Evolutionary conservation across 139 green algal genomes (phyloP), one percentile per base, ranked within the genome.

Genomic region (Chlamydomonas sp.): DNA sequence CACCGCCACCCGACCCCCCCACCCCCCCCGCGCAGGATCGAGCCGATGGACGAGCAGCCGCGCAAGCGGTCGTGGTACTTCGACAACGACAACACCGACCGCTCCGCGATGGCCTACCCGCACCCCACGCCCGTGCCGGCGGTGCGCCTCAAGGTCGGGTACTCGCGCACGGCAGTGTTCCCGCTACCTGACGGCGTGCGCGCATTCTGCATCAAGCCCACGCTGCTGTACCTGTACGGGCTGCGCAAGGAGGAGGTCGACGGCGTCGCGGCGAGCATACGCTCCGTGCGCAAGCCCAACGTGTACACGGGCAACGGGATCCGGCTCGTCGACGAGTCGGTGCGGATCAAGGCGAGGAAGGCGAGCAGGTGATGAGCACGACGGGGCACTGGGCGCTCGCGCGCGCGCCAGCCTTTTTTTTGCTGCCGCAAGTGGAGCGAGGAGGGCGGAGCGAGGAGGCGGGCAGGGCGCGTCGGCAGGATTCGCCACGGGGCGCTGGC

Each of bases 281-380:
- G 50, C 50, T 61, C 50, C 22, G 50, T 87, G 20, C 73, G 81
- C n/a, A 79, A 79, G 68, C 81, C 81, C 22, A 87, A 84, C 62
- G 71, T 73, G 10, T 87, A 83, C 75, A 87, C 81, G 13, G 81
- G 81, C 54, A 87, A 87, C 58, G 81, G 81, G 26, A 71, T 87
- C 35, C 71, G 76, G 59, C 71, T 83, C 58, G 39, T 83, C 31
- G 78, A 74, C 2, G 81, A 87, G 67, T 58, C 59, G 6, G 24
- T 87, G 6, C 36, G 59, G 58, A 62, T 80, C 28, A 83, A 81
- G 73, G 62, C 77, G 67, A 48, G 81, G 5, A 69, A 69, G 62
- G 72, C 72, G 3, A 59, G 74, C 63, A 66, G 43, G 59, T 66
- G 26, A 39, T n/a, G n/a, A n/a, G n/a, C n/a, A n/a, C n/a, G n/a